These are phyloP conservation scores for Ophiostoma montium DNA, from an alignment of 2,329 filamentous ascomycete species.

Conservation along the genomic window DNA sequence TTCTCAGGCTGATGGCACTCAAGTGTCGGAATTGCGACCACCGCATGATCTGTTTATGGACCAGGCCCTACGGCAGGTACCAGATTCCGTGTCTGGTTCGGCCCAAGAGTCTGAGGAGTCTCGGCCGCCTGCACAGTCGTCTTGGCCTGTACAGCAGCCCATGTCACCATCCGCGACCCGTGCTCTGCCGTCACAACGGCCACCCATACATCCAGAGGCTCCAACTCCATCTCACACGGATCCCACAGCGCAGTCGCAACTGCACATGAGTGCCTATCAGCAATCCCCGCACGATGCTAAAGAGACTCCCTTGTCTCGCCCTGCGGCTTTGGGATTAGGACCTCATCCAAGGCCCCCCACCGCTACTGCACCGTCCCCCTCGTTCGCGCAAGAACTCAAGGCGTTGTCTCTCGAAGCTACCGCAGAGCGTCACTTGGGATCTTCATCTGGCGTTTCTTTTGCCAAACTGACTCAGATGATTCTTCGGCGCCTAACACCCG, in stretches of 20 bases:
- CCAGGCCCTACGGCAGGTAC: not conserved
- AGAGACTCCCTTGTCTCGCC: not conserved
- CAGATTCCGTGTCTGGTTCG: not conserved
- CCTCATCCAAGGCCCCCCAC: not conserved
- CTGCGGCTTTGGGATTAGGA: not conserved
- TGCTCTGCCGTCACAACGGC: not conserved
- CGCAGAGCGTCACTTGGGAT: slow-evolving; percentile 29
- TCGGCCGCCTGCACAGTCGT: not conserved
- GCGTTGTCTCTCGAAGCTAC: slow-evolving; percentile 27
- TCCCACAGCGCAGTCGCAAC: not conserved
- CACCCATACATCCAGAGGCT: not conserved
- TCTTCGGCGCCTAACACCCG: slow-evolving; percentile 26
- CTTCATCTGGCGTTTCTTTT: slow-evolving; percentile 29
- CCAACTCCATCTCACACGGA: not conserved
- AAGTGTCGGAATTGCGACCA: too few relatives aligned
- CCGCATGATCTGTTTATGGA: not conserved
- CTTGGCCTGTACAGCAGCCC: not conserved
- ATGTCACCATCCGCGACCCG: not conserved
- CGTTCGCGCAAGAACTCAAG: slow-evolving; percentile 23
- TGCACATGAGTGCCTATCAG: too few relatives aligned
- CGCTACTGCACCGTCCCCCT: slow-evolving; percentile 1
- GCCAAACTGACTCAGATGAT: slow-evolving; percentile 29
- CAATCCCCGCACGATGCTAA: not conserved
- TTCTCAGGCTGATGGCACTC: not conserved
- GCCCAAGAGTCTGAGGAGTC: not conserved